These are phyloP conservation scores for Scedosporium apiospermum DNA, from an alignment of 2,329 filamentous ascomycete genomes.

Conservation along the genomic window DNA sequence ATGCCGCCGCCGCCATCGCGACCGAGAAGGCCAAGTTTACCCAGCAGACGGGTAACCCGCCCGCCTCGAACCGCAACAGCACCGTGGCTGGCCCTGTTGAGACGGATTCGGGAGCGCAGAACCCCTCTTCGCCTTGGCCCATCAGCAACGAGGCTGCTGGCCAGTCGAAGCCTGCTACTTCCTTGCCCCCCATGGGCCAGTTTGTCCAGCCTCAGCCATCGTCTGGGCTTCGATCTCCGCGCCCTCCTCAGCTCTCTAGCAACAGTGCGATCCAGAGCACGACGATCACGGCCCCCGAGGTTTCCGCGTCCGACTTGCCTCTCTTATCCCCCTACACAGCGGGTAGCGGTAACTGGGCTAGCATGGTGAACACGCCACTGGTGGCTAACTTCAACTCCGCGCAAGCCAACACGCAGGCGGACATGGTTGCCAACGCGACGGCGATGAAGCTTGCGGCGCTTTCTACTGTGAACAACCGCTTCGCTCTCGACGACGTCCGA, in stretches of 20 bases:
- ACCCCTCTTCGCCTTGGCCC: slow-evolving; percentile 75
- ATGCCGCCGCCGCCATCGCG: slow-evolving; percentile 95
- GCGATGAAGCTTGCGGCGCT: slow-evolving; percentile 97
- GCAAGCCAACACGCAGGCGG: slow-evolving; percentile 60
- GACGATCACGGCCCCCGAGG: slow-evolving; percentile 63
- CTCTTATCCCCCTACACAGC: slow-evolving; percentile 71
- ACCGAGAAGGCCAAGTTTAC: slow-evolving; percentile 97
- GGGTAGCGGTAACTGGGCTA: slow-evolving; percentile 90
- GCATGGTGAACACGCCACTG: slow-evolving; percentile 97
- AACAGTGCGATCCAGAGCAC: slow-evolving; percentile 73
- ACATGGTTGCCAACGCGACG: slow-evolving; percentile 97
- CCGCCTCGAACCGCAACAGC: slow-evolving; percentile 89
- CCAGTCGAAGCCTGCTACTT: slow-evolving; percentile 65
- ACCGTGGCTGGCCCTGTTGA: slow-evolving; percentile 45
- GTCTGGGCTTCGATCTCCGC: slow-evolving; percentile 69
- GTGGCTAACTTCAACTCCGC: slow-evolving; percentile 67
- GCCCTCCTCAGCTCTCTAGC: slow-evolving; percentile 52
- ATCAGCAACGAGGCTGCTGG: slow-evolving; percentile 36
- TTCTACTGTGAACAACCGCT: slow-evolving; percentile 96
- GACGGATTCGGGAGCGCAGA: slow-evolving; percentile 50
- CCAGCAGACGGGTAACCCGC: slow-evolving; percentile 83
- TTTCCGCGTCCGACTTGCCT: slow-evolving; percentile 61
- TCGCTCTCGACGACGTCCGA: slow-evolving; percentile 90
- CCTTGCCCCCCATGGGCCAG: slow-evolving; percentile 84
- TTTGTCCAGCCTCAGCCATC: slow-evolving; percentile 77